phyloP scores from a whole-genome alignment of 495 filamentous ascomycete genomes.

The Aspergillus avenaceus region DNA sequence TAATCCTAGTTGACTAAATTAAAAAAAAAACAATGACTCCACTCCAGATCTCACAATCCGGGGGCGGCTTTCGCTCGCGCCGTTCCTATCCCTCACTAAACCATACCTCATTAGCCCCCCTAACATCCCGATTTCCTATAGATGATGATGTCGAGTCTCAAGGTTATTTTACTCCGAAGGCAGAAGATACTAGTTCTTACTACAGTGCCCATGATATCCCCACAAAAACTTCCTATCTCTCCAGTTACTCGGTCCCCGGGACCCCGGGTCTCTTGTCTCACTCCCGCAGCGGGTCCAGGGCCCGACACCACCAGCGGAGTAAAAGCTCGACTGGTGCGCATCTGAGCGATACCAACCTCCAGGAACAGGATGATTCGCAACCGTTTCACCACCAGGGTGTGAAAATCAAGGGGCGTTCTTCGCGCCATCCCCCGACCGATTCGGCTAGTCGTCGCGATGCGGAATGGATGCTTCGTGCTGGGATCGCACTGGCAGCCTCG shows the following conservation, averaged over 20 bases:
- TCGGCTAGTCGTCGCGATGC: slow-evolving; percentile 38
- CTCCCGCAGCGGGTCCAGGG: slow-evolving; percentile 42
- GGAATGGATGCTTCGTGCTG: slow-evolving; percentile 74
- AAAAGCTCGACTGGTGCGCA: slow-evolving; percentile 33
- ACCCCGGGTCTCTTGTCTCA: slow-evolving; percentile 41
- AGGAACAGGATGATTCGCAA: slow-evolving; percentile 18
- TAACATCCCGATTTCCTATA: slow-evolving; percentile 62
- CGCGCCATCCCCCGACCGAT: slow-evolving; percentile 6
- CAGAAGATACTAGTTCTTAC: background rate
- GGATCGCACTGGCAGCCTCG: slow-evolving; percentile 64
- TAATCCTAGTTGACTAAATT: background rate
- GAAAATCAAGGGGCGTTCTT: slow-evolving; percentile 12
- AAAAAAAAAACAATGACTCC: slow-evolving; percentile 7
- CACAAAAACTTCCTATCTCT: slow-evolving; percentile 35
- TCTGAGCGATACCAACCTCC: slow-evolving; percentile 35
- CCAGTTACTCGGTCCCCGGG: slow-evolving; percentile 41
- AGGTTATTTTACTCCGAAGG: slow-evolving; percentile 32
- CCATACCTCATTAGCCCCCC: slow-evolving; percentile 56
- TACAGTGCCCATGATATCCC: slow-evolving; percentile 12
- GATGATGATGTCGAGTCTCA: slow-evolving; percentile 41
- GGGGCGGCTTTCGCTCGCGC: slow-evolving; percentile 33
- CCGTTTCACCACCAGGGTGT: slow-evolving; percentile 22
- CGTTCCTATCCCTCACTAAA: slow-evolving; percentile 46
- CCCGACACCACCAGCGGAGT: slow-evolving; percentile 33
- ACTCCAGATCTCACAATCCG: slow-evolving; percentile 11